Base-by-base conservation (phyloP, 805 yeast genomes). In the Wickerhamomyces queroliae region DNA sequence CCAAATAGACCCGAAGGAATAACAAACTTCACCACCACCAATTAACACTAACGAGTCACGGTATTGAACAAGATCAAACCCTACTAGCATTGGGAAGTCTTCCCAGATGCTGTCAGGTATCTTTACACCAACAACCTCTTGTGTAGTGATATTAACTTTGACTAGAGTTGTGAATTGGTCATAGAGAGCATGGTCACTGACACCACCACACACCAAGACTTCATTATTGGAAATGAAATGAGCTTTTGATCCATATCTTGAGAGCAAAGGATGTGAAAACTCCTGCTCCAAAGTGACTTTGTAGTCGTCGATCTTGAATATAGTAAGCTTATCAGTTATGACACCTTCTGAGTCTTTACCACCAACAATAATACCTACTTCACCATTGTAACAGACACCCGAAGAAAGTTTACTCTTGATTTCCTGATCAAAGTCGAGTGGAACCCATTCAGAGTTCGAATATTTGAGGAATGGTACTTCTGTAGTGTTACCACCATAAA, bases 1-100 rank as follows among this genome's bases (percentile, higher is more conserved):
- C 70, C 74, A 71, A 17, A 67, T 68, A 0, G 80, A 66, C 0
- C 95, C 95, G 61, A 84, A 86, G 1, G 90, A 83, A 47, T 81
- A 85, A 53, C 95, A 85, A 1, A 84, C 87, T 0, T 84, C 90
- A 4, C 95, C 95, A 3, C 95, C 91, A 8, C 80, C 83, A 32
- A 76, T 46, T 3, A 59, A 33, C 17, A 60, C 38, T 7, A 56
- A 17, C 6, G 46, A 46, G 3, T 42, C 40, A n/a, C 46, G 35
- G 4, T 49, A 35, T 3, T 56, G 52, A 11, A 62, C 55, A 19
- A 72, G 39, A 26, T 70, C 73, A 45, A 72, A 72, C 2, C 89
- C 89, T 9, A 77, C 69, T 9, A 80, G 58, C 40, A 80, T 62
- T 2, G 78, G 74, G 2, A 62, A 50, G 0, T 58, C 43, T 15